Conservation (phyloP, 2,329 filamentous ascomycete genomes). For the Herpomyces periplanetae region DNA sequence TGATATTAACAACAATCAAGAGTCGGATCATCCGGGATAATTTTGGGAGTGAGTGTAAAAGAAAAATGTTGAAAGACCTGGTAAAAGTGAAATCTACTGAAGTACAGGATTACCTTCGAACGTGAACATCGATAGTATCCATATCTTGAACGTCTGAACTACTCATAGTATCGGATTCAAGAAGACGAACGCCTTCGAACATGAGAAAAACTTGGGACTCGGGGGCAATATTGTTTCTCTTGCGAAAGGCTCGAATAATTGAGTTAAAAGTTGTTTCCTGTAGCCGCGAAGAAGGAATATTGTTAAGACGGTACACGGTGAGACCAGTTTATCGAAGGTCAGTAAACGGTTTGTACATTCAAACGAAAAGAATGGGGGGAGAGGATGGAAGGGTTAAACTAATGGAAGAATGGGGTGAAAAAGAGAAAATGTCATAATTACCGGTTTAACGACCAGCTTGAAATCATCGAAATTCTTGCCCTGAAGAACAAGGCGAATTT, state of each 20-base stretch:
- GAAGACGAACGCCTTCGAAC: constrained; percentile 35
- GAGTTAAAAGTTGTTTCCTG: constrained; percentile 6
- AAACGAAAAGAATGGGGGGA: background rate
- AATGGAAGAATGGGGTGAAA: background rate
- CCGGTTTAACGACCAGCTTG: constrained; percentile 11
- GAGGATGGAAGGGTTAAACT: constrained; percentile 7
- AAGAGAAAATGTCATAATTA: background rate
- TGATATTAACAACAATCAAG: too few relatives aligned
- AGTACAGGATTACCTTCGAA: too few relatives aligned
- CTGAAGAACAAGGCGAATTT: constrained; percentile 12
- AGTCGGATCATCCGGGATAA: too few relatives aligned
- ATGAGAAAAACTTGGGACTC: constrained; percentile 18
- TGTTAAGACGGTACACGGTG: too few relatives aligned
- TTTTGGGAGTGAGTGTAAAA: too few relatives aligned
- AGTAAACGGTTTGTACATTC: too few relatives aligned
- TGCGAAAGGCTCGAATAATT: constrained; percentile 5
- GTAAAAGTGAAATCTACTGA: too few relatives aligned
- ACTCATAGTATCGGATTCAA: constrained; percentile 16
- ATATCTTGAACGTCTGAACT: constrained; percentile 32
- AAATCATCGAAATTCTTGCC: constrained; percentile 13
- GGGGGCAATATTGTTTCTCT: constrained; percentile 9
- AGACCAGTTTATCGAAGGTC: too few relatives aligned
- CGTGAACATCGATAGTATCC: constrained; percentile 33
- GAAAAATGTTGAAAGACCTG: too few relatives aligned
- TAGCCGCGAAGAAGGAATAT: too few relatives aligned